phyloP scores from a whole-genome alignment of 2,329 filamentous ascomycete species.

The Fusarium neocosmosporiellum region DNA sequence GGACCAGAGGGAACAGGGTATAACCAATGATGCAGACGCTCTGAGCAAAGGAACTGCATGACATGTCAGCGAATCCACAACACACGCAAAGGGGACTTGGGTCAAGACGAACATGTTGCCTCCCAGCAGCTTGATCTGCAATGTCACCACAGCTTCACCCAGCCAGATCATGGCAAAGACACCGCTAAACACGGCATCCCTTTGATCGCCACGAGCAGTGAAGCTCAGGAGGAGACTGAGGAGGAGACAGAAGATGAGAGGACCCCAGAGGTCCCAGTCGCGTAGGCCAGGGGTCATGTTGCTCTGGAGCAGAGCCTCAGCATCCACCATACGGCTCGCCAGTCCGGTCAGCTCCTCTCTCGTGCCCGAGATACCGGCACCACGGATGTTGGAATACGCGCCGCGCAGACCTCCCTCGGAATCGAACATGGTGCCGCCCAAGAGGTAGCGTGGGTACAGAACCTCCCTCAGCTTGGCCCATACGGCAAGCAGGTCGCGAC shows the following conservation, averaged over 20 bases:
- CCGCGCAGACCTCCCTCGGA: constrained; percentile 65
- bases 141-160: constrained; percentile 94
- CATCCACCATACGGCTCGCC: constrained; percentile 71
- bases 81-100: not conserved
- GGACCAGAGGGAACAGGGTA: constrained; percentile 95
- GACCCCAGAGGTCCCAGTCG: constrained; percentile 99
- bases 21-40: constrained; percentile 98
- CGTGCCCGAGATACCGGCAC: constrained; percentile 68
- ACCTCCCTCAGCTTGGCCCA: constrained; percentile 99
- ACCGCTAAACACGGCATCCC: constrained; percentile 90
- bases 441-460: constrained; percentile 92
- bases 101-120: constrained; percentile 86
- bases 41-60: constrained; percentile 89
- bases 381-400: constrained; percentile 71
- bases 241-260: constrained; percentile 91
- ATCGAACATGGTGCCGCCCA: constrained; percentile 76
- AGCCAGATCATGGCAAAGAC: constrained; percentile 98
- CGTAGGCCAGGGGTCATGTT: constrained; percentile 90
- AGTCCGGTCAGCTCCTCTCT: constrained; percentile 71
- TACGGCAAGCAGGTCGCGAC: constrained; percentile 88
- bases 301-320: constrained; percentile 71
- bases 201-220: constrained; percentile 81
- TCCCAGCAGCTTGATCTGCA: constrained; percentile 95
- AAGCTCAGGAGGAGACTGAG: constrained; percentile 90
- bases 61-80: constrained; percentile 32